Evolutionary conservation across 176 grass and related monocot genomes (phyloP).

Genomic region (Elaeis guineensis): DNA sequence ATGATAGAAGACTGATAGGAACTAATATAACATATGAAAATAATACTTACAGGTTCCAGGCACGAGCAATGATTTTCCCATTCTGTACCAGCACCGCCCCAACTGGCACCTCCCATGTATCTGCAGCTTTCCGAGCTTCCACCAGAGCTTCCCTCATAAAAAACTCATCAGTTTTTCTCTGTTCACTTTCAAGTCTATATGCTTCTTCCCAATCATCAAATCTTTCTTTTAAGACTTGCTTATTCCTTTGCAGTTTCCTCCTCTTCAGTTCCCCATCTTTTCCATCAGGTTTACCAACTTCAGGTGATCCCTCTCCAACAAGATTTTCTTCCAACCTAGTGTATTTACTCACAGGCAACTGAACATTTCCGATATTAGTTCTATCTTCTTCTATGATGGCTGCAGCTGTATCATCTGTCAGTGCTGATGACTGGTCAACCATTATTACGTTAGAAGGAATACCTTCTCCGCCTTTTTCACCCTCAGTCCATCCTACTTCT

Average conservation of each 20-base stretch:
- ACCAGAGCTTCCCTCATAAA: constrained; percentile 96
- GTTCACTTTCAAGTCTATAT: constrained; percentile 52
- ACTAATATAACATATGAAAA: neutral
- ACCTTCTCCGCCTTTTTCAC: constrained; percentile 18
- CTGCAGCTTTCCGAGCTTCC: constrained; percentile 91
- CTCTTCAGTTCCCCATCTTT: constrained; percentile 47
- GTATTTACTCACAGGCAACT: constrained; percentile 15
- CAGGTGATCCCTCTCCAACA: constrained; percentile 24
- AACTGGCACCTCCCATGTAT: constrained; percentile 94
- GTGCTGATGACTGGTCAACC: constrained; percentile 12
- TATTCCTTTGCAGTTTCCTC: constrained; percentile 62
- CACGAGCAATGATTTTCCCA: constrained; percentile 90
- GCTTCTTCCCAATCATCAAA: constrained; percentile 95
- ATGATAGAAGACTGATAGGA: constrained; percentile 4
- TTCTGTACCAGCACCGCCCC: constrained; percentile 85
- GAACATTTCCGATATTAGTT: constrained; percentile 17
- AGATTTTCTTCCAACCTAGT: constrained; percentile 32
- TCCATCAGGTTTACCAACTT: constrained; percentile 26
- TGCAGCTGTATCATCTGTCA: constrained; percentile 22
- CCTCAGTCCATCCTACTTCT: constrained; percentile 13
- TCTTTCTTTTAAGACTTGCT: constrained; percentile 68
- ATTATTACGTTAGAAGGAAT: constrained; percentile 28
- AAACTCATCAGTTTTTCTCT: constrained; percentile 72
- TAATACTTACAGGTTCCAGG: constrained; percentile 80
- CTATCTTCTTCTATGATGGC: constrained; percentile 4